A percentile compares a stretch with the other conserved stretches of the same genome.
Conservation (phyloP, 345 rosid species). For the Eucalyptus tenuipes region DNA sequence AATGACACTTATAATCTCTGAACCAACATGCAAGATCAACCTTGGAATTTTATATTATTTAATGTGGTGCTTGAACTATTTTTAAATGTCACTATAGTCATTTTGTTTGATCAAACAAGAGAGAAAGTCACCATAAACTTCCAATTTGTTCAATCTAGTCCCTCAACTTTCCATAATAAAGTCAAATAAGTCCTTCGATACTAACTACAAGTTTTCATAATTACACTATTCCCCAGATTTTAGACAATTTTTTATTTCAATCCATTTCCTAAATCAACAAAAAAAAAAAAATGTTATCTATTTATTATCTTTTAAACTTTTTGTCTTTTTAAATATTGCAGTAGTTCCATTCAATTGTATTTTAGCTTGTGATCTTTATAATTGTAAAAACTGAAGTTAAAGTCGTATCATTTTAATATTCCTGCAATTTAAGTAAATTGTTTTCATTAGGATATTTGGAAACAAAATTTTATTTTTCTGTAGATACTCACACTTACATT, state of each 20-base stretch:
- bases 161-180: background rate
- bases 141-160: background rate
- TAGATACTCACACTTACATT: background rate
- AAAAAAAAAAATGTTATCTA: background rate
- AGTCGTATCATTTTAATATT: background rate
- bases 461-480: background rate
- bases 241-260: background rate
- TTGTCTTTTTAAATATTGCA: background rate
- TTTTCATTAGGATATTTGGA: background rate
- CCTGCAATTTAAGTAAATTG: background rate
- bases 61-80: background rate
- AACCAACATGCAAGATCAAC: background rate
- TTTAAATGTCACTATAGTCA: background rate
- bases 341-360: background rate
- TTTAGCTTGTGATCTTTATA: background rate
- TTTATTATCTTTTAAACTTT: background rate
- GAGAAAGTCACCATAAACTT: background rate
- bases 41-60: background rate
- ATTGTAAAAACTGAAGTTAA: background rate
- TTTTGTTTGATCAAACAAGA: background rate
- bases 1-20: background rate
- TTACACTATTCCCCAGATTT: background rate
- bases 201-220: background rate
- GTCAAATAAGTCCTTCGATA: background rate
- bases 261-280: background rate